phyloP scores from a whole-genome alignment of 495 filamentous ascomycete species.

The Copromyces sp. region DNA sequence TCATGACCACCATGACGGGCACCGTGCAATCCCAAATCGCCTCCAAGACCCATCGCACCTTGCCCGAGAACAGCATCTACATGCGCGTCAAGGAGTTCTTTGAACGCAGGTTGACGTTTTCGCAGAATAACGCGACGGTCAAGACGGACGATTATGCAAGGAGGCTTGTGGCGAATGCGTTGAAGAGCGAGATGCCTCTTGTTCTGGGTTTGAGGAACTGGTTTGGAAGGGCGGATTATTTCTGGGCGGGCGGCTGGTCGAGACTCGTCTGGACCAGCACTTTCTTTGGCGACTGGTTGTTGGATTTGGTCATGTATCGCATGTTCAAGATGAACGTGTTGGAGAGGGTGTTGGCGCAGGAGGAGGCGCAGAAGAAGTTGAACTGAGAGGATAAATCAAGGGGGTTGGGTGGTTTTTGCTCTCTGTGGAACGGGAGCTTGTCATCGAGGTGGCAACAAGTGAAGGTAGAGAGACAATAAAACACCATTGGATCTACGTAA shows the following conservation, averaged over 20 bases:
- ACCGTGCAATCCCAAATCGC: constrained; percentile 39
- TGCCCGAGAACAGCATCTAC: constrained; percentile 35
- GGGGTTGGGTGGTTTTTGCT: too few relatives aligned
- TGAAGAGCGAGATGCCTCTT: constrained; percentile 24
- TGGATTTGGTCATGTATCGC: constrained; percentile 28
- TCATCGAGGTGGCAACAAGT: too few relatives aligned
- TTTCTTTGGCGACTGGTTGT: constrained; percentile 32
- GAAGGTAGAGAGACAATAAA: too few relatives aligned
- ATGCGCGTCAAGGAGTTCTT: constrained; percentile 28
- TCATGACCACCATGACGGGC: constrained; percentile 42
- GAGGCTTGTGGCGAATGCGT: constrained; percentile 26
- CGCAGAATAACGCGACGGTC: constrained; percentile 33
- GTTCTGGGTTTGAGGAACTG: constrained; percentile 20
- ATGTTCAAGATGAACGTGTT: constrained; percentile 29
- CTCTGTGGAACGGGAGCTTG: too few relatives aligned
- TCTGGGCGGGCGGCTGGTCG: constrained; percentile 35
- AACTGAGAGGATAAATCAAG: constrained; percentile 5
- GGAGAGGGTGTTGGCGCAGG: constrained; percentile 25
- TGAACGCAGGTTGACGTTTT: constrained; percentile 34
- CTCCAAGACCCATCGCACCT: constrained; percentile 23
- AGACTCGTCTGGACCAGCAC: constrained; percentile 18
- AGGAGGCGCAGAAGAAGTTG: constrained; percentile 23
- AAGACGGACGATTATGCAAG: constrained; percentile 29
- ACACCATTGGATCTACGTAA: too few relatives aligned
- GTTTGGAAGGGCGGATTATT: constrained; percentile 39